phyloP scores from a whole-genome alignment of 1,284 basidiomycete genomes.

The Coniferiporia weirii region DNA sequence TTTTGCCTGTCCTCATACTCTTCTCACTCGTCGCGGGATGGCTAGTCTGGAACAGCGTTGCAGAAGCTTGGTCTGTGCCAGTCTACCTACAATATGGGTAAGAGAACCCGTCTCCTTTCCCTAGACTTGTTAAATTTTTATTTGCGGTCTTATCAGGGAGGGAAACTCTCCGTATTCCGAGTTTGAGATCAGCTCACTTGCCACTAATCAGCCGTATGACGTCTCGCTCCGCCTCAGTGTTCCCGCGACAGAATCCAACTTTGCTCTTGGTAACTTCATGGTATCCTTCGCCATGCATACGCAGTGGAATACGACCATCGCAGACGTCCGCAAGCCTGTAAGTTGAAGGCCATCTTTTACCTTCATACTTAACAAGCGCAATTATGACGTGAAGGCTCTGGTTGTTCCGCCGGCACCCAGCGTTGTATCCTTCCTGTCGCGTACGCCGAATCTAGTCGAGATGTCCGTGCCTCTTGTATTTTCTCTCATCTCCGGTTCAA shows the following conservation, averaged over 20 bases:
- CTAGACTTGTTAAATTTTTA: not conserved
- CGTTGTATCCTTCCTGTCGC: slow-evolving; percentile 33
- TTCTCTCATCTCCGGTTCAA: slow-evolving; percentile 45
- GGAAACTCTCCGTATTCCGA: slow-evolving; percentile 57
- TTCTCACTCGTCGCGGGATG: slow-evolving; percentile 61
- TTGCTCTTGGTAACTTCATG: slow-evolving; percentile 79
- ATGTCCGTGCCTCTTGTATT: slow-evolving; percentile 51
- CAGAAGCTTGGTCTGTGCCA: slow-evolving; percentile 60
- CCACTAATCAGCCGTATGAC: slow-evolving; percentile 61
- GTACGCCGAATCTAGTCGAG: slow-evolving; percentile 36
- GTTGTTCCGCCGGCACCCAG: slow-evolving; percentile 39
- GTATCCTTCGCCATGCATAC: slow-evolving; percentile 52
- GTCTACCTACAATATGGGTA: slow-evolving; percentile 75
- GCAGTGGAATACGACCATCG: slow-evolving; percentile 54
- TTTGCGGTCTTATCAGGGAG: slow-evolving; percentile 41
- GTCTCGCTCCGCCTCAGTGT: slow-evolving; percentile 61
- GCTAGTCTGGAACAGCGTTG: slow-evolving; percentile 64
- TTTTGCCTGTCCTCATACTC: slow-evolving; percentile 55
- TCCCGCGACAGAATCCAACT: slow-evolving; percentile 61
- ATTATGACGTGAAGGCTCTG: slow-evolving; percentile 44
- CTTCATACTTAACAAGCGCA: not conserved
- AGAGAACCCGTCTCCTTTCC: slow-evolving; percentile 55
- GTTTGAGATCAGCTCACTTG: slow-evolving; percentile 42
- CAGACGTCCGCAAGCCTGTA: slow-evolving; percentile 58
- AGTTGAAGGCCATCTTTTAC: slow-evolving; percentile 25